phyloP scores from a whole-genome alignment of 345 rosid genomes.

The Microcos paniculata region DNA sequence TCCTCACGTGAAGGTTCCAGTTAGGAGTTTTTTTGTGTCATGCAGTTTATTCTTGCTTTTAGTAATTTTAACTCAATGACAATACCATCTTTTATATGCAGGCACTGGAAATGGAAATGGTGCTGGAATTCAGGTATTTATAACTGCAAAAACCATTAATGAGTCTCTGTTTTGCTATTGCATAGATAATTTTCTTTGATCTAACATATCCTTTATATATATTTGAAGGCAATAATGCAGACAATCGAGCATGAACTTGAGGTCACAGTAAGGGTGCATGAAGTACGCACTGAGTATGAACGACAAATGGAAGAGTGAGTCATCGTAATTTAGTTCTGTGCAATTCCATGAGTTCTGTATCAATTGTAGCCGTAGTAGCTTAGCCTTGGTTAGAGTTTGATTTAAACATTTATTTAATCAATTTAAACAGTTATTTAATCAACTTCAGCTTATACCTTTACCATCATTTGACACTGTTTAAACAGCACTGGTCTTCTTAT shows the following conservation, averaged over 20 bases:
- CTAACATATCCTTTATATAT: background rate
- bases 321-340: conserved; percentile 10
- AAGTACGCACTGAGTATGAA: conserved; percentile 89
- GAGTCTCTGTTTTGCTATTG: background rate
- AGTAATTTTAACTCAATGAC: conserved; percentile 18
- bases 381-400: background rate
- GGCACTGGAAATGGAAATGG: conserved; percentile 66
- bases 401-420: background rate
- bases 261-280: conserved; percentile 84
- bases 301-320: conserved; percentile 96
- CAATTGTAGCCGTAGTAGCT: background rate
- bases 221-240: conserved; percentile 73
- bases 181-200: background rate
- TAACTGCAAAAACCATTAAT: background rate
- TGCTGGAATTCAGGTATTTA: conserved; percentile 77
- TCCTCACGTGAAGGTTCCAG: conserved; percentile 63
- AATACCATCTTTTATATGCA: conserved; percentile 19
- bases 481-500: background rate
- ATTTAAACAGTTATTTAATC: background rate
- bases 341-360: background rate
- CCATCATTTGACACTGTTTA: background rate
- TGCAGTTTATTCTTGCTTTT: conserved; percentile 9
- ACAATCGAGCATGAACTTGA: conserved; percentile 96
- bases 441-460: background rate
- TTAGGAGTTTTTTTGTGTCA: conserved; percentile 24